These are phyloP conservation scores for Sphagnum magellanicum DNA, from an alignment of 228 moss, liverwort and hornwort genomes.

Conservation along the genomic window DNA sequence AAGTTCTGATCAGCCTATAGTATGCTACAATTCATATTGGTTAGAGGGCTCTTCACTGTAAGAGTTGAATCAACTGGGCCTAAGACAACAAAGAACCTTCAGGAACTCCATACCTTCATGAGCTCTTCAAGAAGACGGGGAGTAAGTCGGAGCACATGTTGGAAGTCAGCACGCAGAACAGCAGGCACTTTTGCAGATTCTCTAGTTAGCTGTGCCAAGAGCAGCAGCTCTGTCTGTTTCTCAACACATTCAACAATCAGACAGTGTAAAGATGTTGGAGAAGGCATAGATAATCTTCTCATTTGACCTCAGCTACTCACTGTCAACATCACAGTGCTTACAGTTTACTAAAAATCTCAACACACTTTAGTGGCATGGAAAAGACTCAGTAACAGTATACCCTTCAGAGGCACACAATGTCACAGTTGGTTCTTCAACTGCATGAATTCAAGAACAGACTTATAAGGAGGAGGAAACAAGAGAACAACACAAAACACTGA, in stretches of 20 bases:
- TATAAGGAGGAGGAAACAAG: background rate
- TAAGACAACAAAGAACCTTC: background rate
- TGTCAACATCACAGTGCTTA: no score
- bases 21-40: no score
- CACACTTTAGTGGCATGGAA: no score
- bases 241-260: conserved; percentile 9
- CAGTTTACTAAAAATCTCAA: no score
- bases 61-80: background rate
- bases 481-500: no score
- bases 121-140: conserved; percentile 93
- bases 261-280: no score
- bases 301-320: no score
- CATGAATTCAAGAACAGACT: background rate
- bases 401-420: background rate
- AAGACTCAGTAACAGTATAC: background rate
- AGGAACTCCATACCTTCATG: conserved; percentile 58
- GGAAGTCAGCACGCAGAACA: conserved; percentile 70
- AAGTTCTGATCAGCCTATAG: no score
- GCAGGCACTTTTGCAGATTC: conserved; percentile 55
- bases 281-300: no score
- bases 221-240: conserved; percentile 83
- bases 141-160: conserved; percentile 66
- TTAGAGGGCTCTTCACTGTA: no score
- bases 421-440: background rate
- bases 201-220: conserved; percentile 88